Evolutionary conservation across 768 basidiomycete species (phyloP).

Genomic region (Mycena crocata): DNA sequence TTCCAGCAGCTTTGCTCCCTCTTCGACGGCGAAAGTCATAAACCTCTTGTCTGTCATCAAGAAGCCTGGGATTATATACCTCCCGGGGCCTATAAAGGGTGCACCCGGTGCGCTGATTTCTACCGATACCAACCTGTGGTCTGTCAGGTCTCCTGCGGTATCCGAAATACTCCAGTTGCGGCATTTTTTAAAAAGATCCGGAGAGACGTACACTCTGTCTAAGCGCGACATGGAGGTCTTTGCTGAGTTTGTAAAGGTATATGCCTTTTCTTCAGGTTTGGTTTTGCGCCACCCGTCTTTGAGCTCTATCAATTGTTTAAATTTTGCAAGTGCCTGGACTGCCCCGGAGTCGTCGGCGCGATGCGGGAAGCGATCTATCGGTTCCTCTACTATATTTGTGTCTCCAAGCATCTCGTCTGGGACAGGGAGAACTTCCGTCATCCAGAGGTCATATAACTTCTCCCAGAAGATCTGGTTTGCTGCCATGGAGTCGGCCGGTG

Average conservation of each 20-base stretch:
- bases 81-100: constrained; percentile 30
- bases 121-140: constrained; percentile 18
- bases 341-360: constrained; percentile 4
- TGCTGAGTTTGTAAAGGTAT: background rate
- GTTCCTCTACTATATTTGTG: constrained; percentile 40
- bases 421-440: background rate
- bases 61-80: constrained; percentile 14
- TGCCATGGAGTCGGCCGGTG: background rate
- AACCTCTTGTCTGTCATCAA: constrained; percentile 20
- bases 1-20: constrained; percentile 1
- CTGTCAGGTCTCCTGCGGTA: background rate
- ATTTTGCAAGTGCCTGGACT: background rate
- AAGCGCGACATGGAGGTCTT: background rate
- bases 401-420: constrained; percentile 37
- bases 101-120: constrained; percentile 1
- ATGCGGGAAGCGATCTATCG: constrained; percentile 29
- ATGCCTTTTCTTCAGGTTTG: background rate
- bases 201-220: background rate
- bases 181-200: background rate
- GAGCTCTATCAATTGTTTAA: background rate
- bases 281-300: constrained; percentile 2
- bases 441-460: background rate
- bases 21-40: background rate
- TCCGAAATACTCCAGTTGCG: background rate
- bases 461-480: background rate